phyloP scores from a whole-genome alignment of 352 stramenopile species.

The Elongisporangium undulatum region DNA sequence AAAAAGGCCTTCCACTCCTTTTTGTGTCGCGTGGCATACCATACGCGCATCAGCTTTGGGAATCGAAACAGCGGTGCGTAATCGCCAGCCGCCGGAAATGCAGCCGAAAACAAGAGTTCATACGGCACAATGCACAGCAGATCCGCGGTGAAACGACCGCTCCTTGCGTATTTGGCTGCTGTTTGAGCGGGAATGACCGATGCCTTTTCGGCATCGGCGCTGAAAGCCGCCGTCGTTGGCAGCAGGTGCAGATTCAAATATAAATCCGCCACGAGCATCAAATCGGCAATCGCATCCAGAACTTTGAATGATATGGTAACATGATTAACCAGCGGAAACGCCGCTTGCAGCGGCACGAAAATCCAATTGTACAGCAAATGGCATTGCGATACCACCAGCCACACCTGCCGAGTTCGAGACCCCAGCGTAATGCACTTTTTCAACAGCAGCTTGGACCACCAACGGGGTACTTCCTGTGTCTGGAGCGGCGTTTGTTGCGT shows the following conservation, averaged over 20 bases:
- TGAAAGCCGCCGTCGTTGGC: slow-evolving; percentile 3
- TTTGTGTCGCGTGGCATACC: background rate
- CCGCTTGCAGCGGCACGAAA: slow-evolving; percentile 29
- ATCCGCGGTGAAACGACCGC: slow-evolving; percentile 20
- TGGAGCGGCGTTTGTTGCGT: slow-evolving; percentile 9
- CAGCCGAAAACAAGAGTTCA: slow-evolving; percentile 18
- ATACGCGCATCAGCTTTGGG: background rate
- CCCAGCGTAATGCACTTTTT: slow-evolving; percentile 14
- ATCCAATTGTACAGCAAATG: slow-evolving; percentile 40
- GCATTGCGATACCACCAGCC: slow-evolving; percentile 33
- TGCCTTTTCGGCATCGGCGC: slow-evolving; percentile 20
- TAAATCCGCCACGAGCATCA: slow-evolving; percentile 33
- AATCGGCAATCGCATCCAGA: slow-evolving; percentile 21
- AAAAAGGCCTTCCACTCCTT: background rate
- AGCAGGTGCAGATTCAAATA: slow-evolving; percentile 49
- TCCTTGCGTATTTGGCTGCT: slow-evolving; percentile 19
- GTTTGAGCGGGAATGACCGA: slow-evolving; percentile 12
- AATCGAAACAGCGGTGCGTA: background rate
- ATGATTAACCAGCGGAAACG: slow-evolving; percentile 26
- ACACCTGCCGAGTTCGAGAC: slow-evolving; percentile 28
- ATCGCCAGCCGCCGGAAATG: background rate
- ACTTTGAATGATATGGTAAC: slow-evolving; percentile 9
- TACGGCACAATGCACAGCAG: slow-evolving; percentile 43
- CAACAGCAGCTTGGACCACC: slow-evolving; percentile 14
- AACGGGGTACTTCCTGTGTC: slow-evolving; percentile 1